Evolutionary conservation across 352 stramenopile genomes (phyloP), one percentile per base, ranked within the genome.

Genomic region (Peronospora belbahrii): DNA sequence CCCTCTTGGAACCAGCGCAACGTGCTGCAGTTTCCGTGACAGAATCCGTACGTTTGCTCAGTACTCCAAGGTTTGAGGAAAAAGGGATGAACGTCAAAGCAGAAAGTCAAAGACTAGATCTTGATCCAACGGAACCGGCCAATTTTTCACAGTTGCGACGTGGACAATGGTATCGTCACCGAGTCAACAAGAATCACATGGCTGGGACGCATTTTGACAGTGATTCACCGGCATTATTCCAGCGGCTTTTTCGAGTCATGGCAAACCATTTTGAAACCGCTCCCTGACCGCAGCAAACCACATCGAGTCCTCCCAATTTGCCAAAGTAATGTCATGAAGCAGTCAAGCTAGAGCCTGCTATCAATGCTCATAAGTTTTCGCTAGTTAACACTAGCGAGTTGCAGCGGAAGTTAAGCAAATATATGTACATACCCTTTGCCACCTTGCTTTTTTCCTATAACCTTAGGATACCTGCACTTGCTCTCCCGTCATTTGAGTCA

Each of bases 111-210:
- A 37, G 37, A 13, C 3, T 14, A 24, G 25, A 61, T 44, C 22
- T 61, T 11, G 46, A 65, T 13, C 45, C 47, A 33, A 48, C 46
- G 7, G 38, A 37, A 38, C 14, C 24, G 14, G 6, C 17, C 24
- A 52, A 50, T 20, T 46, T 52, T n/a, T 51, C 44, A 9, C 48
- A 42, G 31, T 51, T 55, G 18, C 34, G 14, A 35, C 51, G 56
- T 0, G 61, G 56, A 22, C 42, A 23, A 22, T 88, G 78, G 75
- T 80, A 88, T 48, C 67, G 85, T 17, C 80, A 85, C 27, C 67
- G 65, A n/a, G 67, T 87, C 17, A 39, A 72, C 18, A 76, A 62
- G 39, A 87, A 88, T 43, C 79, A 90, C 59, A 56, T 90, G 48
- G 64, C 68, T 33, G 75, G 74, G 2, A 88, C 75, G 3, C 61